Conservation (phyloP, 164 flowering plant species). For the Nelumbo lutea region DNA sequence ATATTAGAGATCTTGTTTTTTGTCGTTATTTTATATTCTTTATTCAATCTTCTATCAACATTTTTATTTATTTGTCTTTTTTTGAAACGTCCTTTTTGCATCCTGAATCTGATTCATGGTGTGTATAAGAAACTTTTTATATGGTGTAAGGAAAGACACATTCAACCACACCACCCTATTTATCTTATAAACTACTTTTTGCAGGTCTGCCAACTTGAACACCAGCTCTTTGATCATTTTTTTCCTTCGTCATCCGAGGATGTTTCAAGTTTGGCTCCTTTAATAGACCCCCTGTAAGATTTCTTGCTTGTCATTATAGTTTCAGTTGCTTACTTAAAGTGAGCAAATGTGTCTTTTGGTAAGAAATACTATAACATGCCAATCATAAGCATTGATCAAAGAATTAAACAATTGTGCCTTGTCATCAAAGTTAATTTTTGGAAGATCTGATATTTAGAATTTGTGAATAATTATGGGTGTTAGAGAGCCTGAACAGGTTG, state of each 20-base stretch:
- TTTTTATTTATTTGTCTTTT: background rate
- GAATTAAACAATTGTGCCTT: background rate
- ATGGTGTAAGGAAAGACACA: background rate
- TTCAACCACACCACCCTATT: background rate
- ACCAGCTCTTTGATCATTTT: slow-evolving; percentile 89
- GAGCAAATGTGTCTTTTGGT: background rate
- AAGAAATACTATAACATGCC: too few species aligned
- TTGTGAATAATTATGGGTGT: too few species aligned
- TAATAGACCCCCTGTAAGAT: slow-evolving; percentile 92
- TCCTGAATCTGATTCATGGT: background rate
- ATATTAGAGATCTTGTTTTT: background rate
- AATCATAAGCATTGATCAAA: background rate
- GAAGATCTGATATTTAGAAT: background rate
- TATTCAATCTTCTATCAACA: background rate
- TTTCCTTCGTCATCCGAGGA: slow-evolving; percentile 88
- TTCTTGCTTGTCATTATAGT: background rate
- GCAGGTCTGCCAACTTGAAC: slow-evolving; percentile 97
- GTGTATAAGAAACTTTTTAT: background rate
- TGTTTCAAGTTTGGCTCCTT: slow-evolving; percentile 76
- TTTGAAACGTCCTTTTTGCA: background rate
- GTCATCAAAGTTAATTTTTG: background rate
- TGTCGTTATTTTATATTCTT: background rate
- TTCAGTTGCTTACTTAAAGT: background rate
- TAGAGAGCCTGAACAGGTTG: too few species aligned
- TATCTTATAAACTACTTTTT: slow-evolving; percentile 13